Evolutionary conservation across 2,329 filamentous ascomycete species (phyloP).

Genomic region (Clonostachys chloroleuca): DNA sequence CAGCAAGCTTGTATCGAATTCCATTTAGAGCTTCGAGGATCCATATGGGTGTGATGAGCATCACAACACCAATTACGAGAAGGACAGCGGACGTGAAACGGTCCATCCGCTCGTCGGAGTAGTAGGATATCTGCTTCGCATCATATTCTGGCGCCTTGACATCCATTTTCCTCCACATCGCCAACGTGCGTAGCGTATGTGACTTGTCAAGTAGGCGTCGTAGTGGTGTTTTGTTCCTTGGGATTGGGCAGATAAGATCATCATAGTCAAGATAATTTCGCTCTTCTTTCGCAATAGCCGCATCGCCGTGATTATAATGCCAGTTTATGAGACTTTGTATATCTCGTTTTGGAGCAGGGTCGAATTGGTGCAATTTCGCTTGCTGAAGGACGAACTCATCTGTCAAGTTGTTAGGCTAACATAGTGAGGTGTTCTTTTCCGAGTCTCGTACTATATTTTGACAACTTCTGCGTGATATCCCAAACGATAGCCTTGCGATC

Average conservation of each 20-base stretch:
- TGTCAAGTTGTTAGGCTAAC: neutral
- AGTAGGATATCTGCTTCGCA: slow-evolving; percentile 1
- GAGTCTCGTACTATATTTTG: slow-evolving; percentile 14
- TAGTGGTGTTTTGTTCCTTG: slow-evolving; percentile 5
- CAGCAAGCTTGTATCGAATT: slow-evolving; percentile 12
- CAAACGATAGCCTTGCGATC: slow-evolving; percentile 9
- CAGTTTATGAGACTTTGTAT: slow-evolving; percentile 13
- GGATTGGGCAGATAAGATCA: slow-evolving; percentile 10
- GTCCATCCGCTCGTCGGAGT: slow-evolving; percentile 11
- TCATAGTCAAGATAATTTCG: slow-evolving; percentile 7
- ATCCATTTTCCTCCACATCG: neutral
- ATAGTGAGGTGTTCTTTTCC: neutral
- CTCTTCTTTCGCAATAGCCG: slow-evolving; percentile 5
- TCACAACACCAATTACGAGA: slow-evolving; percentile 12
- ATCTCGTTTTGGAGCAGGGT: slow-evolving; percentile 10
- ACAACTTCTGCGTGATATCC: slow-evolving; percentile 7
- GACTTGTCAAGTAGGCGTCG: slow-evolving; percentile 5
- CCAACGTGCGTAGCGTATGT: neutral
- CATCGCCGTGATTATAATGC: slow-evolving; percentile 10
- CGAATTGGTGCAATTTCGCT: slow-evolving; percentile 5
- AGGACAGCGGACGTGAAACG: slow-evolving; percentile 13
- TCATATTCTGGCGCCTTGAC: neutral
- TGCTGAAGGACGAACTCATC: slow-evolving; percentile 17
- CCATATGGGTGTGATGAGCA: slow-evolving; percentile 26
- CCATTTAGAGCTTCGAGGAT: slow-evolving; percentile 12